Evolutionary conservation across 2,329 filamentous ascomycete species (phyloP), one percentile per base, ranked within the genome.

Genomic region (Cladosporium velox): DNA sequence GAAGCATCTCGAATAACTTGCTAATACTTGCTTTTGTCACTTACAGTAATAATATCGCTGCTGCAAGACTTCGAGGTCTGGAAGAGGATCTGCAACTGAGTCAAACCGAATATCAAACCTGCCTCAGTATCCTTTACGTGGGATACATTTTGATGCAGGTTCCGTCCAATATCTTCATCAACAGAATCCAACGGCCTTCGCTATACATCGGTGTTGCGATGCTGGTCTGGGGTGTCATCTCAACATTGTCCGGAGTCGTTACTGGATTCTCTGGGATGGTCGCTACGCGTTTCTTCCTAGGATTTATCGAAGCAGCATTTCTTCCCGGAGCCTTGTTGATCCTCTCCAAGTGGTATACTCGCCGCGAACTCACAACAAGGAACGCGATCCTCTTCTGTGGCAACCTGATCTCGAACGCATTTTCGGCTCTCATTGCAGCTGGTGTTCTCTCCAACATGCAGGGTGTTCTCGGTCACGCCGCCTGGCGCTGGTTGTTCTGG

Each of bases 361-460:
- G 82, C 63, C 79, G 81, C 38, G 84, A 86, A 67, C 72, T 86
- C n/a, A 80, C 80, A 2, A 77, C 83, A 47, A 79, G 84, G 4
- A 84, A 59, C 80, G 28, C 79, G 84, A 57, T 80, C 85, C 65
- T 86, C 84, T 72, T 81, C 82, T 4, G 82, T 3, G 84, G 83
- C 3, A 81, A 79, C 1, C 74, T 85, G 24, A 77, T 86, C 34
- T 80, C 80, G 60, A 81, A 76, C 52, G 83, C 84, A 1, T 86
- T 86, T 69, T 83, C 82, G 11, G 83, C 81, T 30, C 77, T 86
- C 26, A 84, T 86, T 61, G 84, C 82, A 8, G 84, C 84, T 3
- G 82, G 89, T 11, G 90, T 93, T 64, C 88, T 86, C 0, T 79
- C 81, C 14, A 86, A 88, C 60, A 85, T 93, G 81, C 83, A 90